Conservation (phyloP, 2,329 filamentous ascomycete species). For the Diaporthe nobilis region DNA sequence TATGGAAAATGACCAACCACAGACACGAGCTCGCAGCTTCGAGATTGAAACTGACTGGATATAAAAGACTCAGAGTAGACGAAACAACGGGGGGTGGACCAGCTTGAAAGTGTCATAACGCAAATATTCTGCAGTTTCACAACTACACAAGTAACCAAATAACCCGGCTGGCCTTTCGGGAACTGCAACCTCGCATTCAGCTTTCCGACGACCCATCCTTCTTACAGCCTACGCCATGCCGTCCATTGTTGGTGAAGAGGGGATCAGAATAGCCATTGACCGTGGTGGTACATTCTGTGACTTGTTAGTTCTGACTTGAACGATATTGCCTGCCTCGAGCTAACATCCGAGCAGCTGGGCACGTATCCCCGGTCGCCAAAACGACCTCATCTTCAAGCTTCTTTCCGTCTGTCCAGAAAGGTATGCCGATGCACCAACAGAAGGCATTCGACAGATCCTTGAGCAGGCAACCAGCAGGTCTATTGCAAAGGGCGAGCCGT, state of each 20-base stretch:
- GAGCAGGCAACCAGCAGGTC: slow-evolving; percentile 26
- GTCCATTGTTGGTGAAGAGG: slow-evolving; percentile 22
- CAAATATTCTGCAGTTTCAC: not conserved
- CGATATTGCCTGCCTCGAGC: not conserved
- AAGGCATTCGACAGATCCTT: slow-evolving; percentile 48
- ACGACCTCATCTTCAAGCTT: slow-evolving; percentile 72
- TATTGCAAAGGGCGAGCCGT: slow-evolving; percentile 26
- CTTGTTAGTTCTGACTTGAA: slow-evolving; percentile 6
- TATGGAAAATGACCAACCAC: not conserved
- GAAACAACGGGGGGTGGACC: not conserved
- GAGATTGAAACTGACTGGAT: not conserved
- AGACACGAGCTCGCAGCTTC: not conserved
- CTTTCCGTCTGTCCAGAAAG: slow-evolving; percentile 55
- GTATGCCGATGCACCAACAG: slow-evolving; percentile 58
- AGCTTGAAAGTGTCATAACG: not conserved
- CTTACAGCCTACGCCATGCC: not conserved
- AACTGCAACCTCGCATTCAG: not conserved
- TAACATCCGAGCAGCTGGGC: slow-evolving; percentile 69
- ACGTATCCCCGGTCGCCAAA: slow-evolving; percentile 73
- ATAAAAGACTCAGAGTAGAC: not conserved
- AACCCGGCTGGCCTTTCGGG: not conserved
- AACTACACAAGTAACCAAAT: not conserved
- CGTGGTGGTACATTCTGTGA: slow-evolving; percentile 84
- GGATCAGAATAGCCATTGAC: slow-evolving; percentile 57
- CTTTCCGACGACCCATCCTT: not conserved